Conservation (phyloP, 352 stramenopile species). For the Pythium dissotocum region DNA sequence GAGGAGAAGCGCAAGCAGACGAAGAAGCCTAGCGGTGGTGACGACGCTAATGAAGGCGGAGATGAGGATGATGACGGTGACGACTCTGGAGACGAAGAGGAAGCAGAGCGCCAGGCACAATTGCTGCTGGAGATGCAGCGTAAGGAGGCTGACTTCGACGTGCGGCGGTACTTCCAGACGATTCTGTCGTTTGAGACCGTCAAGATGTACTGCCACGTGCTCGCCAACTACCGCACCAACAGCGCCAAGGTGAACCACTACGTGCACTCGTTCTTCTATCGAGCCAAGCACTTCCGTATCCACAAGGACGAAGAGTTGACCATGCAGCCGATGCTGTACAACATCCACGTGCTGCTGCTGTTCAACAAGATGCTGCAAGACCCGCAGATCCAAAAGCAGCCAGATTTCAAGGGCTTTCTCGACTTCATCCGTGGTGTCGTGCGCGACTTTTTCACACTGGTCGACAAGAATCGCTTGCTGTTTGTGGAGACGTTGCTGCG, state of each 20-base stretch:
- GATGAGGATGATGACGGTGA: conserved; percentile 41
- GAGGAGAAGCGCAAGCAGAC: conserved; percentile 49
- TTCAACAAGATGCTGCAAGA: conserved; percentile 90
- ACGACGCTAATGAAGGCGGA: conserved; percentile 32
- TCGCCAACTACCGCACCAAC: conserved; percentile 76
- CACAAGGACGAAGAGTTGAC: conserved; percentile 72
- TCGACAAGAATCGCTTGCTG: conserved; percentile 77
- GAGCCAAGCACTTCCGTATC: conserved; percentile 80
- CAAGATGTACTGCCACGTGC: conserved; percentile 80
- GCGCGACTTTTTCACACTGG: conserved; percentile 76
- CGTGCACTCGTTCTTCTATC: conserved; percentile 88
- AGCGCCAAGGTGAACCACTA: conserved; percentile 86
- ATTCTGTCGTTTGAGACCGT: conserved; percentile 83
- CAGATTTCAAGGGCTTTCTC: conserved; percentile 67
- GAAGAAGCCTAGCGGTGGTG: conserved; percentile 48
- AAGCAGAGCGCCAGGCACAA: conserved; percentile 65
- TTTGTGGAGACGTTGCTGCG: conserved; percentile 78
- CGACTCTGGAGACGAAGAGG: conserved; percentile 75
- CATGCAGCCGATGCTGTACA: conserved; percentile 87
- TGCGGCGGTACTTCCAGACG: conserved; percentile 78
- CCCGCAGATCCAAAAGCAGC: conserved; percentile 49
- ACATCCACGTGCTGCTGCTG: conserved; percentile 74
- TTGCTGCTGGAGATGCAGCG: conserved; percentile 83
- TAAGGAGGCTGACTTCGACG: conserved; percentile 86
- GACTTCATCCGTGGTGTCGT: conserved; percentile 82